Evolutionary conservation across 805 yeast species (phyloP).

Genomic region (Yamadazyma paraphyllophila): DNA sequence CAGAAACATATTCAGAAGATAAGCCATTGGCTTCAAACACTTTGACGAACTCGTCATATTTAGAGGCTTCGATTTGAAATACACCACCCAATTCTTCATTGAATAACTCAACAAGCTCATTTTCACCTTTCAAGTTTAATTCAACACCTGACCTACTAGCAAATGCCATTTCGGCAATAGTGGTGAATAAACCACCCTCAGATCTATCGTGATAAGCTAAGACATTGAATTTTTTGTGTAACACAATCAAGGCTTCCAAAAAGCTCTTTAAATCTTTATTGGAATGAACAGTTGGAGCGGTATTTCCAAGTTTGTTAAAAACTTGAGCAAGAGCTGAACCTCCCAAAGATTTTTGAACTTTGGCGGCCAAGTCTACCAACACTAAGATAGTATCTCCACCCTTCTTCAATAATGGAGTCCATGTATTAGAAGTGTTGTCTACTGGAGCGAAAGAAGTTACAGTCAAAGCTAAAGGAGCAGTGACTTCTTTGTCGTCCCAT

Average conservation of each 20-base stretch:
- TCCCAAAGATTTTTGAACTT: constrained; percentile 60
- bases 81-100: constrained; percentile 96
- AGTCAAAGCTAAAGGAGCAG: constrained; percentile 90
- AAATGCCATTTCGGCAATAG: constrained; percentile 93
- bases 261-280: constrained; percentile 62
- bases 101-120: constrained; percentile 61
- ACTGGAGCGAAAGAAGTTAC: constrained; percentile 93
- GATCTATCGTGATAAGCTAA: constrained; percentile 93
- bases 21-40: constrained; percentile 62
- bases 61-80: constrained; percentile 70
- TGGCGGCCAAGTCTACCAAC: constrained; percentile 73
- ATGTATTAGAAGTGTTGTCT: constrained; percentile 76
- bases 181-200: constrained; percentile 91
- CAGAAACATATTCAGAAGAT: constrained; percentile 46
- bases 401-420: constrained; percentile 84
- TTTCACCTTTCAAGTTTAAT: constrained; percentile 42
- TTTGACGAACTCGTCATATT: constrained; percentile 52
- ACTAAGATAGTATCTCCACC: constrained; percentile 61
- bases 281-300: constrained; percentile 80
- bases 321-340: constrained; percentile 96
- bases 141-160: constrained; percentile 88
- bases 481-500: constrained; percentile 90
- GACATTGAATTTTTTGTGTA: constrained; percentile 68
- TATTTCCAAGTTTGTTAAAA: constrained; percentile 79
- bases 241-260: constrained; percentile 62